Evolutionary conservation across 176 grass and related monocot species (phyloP).

Genomic region (Miscanthus lutarioriparius): DNA sequence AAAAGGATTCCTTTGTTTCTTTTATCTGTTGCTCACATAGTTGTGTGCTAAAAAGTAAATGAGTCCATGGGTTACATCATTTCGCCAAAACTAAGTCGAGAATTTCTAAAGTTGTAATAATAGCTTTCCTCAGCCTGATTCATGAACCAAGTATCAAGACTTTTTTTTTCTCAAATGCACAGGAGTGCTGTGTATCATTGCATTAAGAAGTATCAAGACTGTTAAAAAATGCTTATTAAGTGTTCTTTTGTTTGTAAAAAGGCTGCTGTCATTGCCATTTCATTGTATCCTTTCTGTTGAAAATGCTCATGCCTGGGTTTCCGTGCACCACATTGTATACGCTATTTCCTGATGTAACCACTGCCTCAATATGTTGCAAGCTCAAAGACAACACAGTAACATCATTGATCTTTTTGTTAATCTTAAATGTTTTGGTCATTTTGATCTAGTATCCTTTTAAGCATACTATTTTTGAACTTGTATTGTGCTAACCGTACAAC

Average conservation of each 20-base stretch:
- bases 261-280: not conserved
- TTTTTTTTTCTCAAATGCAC: not conserved
- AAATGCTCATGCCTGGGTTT: not conserved
- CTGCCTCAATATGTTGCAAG: constrained; percentile 5
- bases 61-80: not conserved
- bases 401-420: not conserved
- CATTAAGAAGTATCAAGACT: constrained; percentile 2
- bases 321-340: not conserved
- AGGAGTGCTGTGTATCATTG: not conserved
- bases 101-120: not conserved
- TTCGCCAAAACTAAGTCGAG: not conserved
- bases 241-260: constrained; percentile 18
- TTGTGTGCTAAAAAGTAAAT: constrained; percentile 8
- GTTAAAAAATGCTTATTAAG: not conserved
- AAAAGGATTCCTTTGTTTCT: constrained; percentile 26
- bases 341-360: not conserved
- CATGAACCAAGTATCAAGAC: constrained; percentile 2
- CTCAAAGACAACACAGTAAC: not conserved
- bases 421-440: not conserved
- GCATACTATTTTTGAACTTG: not conserved
- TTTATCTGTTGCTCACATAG: not conserved
- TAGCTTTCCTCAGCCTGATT: not conserved
- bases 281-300: constrained; percentile 1
- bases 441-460: not conserved
- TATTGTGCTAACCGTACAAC: not conserved